Conservation (phyloP, 257 asterid species). For the Solanum medicagineum region DNA sequence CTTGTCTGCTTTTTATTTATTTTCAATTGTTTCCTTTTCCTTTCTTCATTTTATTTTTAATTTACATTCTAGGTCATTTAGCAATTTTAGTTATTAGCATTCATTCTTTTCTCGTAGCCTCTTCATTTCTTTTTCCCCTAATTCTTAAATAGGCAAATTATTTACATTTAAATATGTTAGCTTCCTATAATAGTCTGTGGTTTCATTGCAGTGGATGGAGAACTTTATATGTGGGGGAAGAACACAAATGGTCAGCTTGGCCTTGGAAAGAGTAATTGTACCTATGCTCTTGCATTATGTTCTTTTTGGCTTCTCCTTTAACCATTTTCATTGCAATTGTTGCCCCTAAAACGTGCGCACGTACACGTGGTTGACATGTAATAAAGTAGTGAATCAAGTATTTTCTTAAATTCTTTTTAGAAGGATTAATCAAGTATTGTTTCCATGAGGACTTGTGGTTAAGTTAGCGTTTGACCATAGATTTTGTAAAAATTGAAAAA, state of each 20-base stretch:
- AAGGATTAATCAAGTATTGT: not conserved
- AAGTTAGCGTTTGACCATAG: not conserved
- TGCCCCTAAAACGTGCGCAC: not conserved
- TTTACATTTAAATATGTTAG: not conserved
- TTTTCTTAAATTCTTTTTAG: not conserved
- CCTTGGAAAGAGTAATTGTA: constrained; percentile 76
- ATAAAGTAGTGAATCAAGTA: not conserved
- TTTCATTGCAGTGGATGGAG: constrained; percentile 67
- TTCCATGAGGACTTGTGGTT: not conserved
- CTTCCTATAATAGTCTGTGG: not conserved
- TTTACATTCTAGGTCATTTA: not conserved
- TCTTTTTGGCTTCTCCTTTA: not conserved
- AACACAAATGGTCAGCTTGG: constrained; percentile 93
- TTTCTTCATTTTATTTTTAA: not conserved
- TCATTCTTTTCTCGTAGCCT: not conserved
- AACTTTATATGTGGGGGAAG: constrained; percentile 89
- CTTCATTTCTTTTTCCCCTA: not conserved
- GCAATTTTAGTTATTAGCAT: not conserved
- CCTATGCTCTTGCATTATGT: not conserved
- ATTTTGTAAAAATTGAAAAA: not conserved
- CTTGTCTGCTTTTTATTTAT: not conserved
- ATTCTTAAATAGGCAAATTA: not conserved
- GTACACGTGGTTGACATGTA: not conserved
- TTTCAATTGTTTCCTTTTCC: not conserved
- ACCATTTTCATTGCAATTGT: not conserved